These are phyloP conservation scores for Heteromeles arbutifolia DNA, from an alignment of 306 rosid species.

Conservation along the genomic window DNA sequence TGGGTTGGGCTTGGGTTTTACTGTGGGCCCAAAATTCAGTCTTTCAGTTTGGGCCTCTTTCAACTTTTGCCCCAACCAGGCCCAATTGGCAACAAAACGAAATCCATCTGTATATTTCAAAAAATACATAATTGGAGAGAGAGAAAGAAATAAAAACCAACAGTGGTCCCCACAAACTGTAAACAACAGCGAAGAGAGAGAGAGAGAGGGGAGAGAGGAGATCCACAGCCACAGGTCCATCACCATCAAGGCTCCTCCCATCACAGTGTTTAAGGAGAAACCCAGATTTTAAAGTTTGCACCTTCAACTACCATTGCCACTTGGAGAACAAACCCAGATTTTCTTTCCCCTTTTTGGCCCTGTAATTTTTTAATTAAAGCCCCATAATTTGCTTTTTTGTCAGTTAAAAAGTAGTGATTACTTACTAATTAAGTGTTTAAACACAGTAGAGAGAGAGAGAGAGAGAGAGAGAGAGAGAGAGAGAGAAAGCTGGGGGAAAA, in stretches of 20 bases:
- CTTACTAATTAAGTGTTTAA: neutral
- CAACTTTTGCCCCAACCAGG: neutral
- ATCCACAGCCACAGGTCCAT: constrained; percentile 9
- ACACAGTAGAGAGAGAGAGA: neutral
- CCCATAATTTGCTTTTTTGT: neutral
- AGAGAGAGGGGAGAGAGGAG: neutral
- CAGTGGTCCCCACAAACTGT: neutral
- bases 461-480: neutral
- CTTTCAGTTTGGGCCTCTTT: neutral
- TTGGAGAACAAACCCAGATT: neutral
- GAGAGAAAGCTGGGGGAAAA: neutral
- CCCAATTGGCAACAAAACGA: neutral
- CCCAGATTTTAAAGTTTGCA: neutral
- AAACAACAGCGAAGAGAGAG: neutral
- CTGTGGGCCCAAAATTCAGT: neutral
- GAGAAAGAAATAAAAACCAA: neutral
- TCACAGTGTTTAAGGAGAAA: neutral
- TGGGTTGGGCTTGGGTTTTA: neutral
- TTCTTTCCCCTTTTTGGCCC: neutral
- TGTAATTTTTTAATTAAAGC: neutral
- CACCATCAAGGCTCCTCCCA: neutral
- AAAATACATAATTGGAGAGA: neutral
- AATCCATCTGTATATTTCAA: neutral
- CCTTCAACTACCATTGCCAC: neutral
- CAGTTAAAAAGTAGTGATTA: neutral